Evolutionary conservation across 78 protist genomes (phyloP).

Genomic region (Guillardia theta): DNA sequence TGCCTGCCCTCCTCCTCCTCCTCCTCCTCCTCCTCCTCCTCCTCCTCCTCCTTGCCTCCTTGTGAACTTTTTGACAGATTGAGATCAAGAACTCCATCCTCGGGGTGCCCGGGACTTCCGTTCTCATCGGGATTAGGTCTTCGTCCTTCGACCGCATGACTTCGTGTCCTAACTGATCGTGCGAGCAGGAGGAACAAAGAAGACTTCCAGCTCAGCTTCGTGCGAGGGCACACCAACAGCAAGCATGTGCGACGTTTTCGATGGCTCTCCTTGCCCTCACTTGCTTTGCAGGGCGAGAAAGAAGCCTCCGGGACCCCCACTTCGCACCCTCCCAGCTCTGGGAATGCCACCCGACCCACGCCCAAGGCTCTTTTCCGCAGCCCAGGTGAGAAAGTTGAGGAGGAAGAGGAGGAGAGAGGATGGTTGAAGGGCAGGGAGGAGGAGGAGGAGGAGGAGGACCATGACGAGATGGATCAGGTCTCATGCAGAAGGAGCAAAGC

Average conservation of each 20-base stretch:
- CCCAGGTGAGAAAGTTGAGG: too few species aligned
- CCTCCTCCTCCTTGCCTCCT: not conserved
- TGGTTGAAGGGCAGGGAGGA: too few species aligned
- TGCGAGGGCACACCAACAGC: not conserved
- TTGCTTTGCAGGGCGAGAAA: not conserved
- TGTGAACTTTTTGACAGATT: not conserved
- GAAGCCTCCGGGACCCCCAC: not conserved
- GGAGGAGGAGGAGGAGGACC: too few species aligned
- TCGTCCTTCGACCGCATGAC: not conserved
- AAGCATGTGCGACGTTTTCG: too few species aligned
- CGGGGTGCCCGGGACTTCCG: not conserved
- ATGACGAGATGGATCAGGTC: too few species aligned
- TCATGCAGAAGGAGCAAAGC: too few species aligned
- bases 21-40: not conserved
- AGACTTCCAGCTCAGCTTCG: not conserved
- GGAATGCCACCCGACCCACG: not conserved
- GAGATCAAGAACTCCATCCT: not conserved
- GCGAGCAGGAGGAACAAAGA: not conserved
- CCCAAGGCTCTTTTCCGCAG: constrained; percentile 38
- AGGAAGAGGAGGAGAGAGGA: too few species aligned
- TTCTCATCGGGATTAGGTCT: not conserved
- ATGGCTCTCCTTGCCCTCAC: not conserved
- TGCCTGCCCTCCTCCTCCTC: not conserved
- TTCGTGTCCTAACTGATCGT: not conserved
- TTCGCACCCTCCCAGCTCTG: not conserved